Evolutionary conservation across 2,329 filamentous ascomycete species (phyloP).

Genomic region (Arthrobotrys entomopaga): DNA sequence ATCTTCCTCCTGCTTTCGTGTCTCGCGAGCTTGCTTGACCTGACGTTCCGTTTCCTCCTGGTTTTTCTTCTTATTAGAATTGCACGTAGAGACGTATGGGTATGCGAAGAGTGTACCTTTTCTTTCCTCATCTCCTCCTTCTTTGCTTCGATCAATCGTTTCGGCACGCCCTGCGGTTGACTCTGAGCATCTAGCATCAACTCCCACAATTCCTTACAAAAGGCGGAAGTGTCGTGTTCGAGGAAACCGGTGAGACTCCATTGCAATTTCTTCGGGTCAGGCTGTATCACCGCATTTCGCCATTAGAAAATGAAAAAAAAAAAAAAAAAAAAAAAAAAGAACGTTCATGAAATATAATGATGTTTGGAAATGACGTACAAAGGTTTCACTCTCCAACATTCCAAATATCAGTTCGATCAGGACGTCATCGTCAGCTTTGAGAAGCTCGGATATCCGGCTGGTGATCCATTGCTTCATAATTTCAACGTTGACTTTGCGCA

Average conservation of each 20-base stretch:
- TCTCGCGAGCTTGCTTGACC: constrained; percentile 77
- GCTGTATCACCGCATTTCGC: constrained; percentile 68
- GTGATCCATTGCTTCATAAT: constrained; percentile 99
- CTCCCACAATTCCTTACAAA: constrained; percentile 95
- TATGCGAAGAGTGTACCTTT: constrained; percentile 71
- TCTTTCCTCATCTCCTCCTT: constrained; percentile 94
- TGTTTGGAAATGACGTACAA: constrained; percentile 68
- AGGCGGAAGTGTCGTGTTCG: constrained; percentile 86
- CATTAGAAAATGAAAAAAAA: no score
- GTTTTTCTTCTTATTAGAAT: constrained; percentile 9
- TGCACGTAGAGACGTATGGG: neutral
- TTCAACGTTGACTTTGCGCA: constrained; percentile 94
- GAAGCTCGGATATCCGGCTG: constrained; percentile 82
- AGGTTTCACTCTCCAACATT: constrained; percentile 76
- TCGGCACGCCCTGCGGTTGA: constrained; percentile 89
- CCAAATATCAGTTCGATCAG: constrained; percentile 85
- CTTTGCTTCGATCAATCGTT: constrained; percentile 94
- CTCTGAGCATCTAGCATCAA: constrained; percentile 88
- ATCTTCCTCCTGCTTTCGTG: constrained; percentile 75
- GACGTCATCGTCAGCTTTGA: constrained; percentile 94
- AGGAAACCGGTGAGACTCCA: constrained; percentile 95
- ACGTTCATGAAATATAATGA: constrained; percentile 2
- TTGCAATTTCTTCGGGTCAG: constrained; percentile 93
- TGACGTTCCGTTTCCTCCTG: constrained; percentile 85
- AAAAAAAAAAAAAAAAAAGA: neutral